Conservation (phyloP, 345 rosid species). For the Psidium friedrichsthalianum region DNA sequence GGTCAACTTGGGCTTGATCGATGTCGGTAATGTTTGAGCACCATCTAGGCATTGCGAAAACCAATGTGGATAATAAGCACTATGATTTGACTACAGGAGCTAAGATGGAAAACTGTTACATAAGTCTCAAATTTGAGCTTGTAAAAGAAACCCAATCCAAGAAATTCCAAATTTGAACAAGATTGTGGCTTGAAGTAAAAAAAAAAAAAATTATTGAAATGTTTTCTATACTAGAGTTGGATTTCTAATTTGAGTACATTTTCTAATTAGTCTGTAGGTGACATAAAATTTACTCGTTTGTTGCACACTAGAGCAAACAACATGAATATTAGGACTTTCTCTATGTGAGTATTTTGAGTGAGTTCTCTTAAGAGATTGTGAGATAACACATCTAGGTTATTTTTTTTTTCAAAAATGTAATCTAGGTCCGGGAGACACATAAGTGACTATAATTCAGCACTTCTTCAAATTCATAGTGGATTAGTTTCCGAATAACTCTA, state of each 20-base stretch:
- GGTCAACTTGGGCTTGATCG: not conserved
- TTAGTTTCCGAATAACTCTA: not conserved
- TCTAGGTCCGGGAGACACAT: not conserved
- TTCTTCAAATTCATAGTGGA: not conserved
- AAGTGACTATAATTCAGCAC: not conserved
- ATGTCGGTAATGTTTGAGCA: not conserved
- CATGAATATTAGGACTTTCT: not conserved
- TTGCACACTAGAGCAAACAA: not conserved
- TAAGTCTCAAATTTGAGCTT: not conserved
- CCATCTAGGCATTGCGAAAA: not conserved
- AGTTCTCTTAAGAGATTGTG: not conserved
- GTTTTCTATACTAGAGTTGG: not conserved
- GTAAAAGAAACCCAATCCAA: not conserved
- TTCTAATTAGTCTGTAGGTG: not conserved
- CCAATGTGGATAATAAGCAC: not conserved
- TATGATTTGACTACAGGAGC: not conserved
- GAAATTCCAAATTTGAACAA: too few relatives aligned
- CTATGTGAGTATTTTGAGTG: not conserved
- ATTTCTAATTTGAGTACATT: not conserved
- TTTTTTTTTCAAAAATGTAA: not conserved
- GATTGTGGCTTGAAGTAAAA: not conserved
- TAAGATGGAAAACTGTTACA: not conserved
- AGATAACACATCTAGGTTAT: not conserved
- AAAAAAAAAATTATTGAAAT: not conserved
- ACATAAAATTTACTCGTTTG: not conserved